Conservation (phyloP, 139 green algal species). For the Eudorina sp. region DNA sequence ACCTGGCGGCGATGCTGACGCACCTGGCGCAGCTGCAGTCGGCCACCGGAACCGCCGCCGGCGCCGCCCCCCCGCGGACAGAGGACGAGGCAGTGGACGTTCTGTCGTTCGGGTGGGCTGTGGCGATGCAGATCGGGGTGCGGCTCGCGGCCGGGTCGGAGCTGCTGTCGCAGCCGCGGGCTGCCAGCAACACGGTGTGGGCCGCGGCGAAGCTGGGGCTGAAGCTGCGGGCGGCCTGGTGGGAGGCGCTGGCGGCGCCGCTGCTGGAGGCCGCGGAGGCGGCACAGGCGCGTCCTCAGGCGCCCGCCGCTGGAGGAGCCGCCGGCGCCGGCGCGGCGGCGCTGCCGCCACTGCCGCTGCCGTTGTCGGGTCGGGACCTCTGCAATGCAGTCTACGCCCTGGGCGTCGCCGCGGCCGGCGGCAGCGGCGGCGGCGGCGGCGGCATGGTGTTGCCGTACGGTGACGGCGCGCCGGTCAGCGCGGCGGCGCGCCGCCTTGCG, state of each 20-base stretch:
- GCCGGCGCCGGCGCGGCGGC: neutral
- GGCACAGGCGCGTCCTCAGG: neutral
- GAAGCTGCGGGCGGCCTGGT: constrained; percentile 29
- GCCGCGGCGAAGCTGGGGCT: constrained; percentile 26
- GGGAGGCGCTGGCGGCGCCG: constrained; percentile 29
- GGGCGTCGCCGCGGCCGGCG: neutral
- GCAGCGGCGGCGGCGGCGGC: neutral
- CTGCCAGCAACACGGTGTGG: constrained; percentile 30
- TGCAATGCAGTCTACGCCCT: constrained; percentile 25
- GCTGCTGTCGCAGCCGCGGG: constrained; percentile 9
- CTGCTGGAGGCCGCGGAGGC: neutral
- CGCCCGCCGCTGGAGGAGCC: neutral
- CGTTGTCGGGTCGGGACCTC: constrained; percentile 14
- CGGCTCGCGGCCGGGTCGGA: neutral
- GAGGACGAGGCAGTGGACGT: constrained; percentile 10
- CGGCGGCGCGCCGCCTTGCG: neutral
- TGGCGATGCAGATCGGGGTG: neutral
- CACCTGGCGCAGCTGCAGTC: constrained; percentile 30
- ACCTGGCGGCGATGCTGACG: constrained; percentile 20
- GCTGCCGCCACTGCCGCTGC: neutral
- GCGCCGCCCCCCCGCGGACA: neutral
- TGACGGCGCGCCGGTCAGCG: neutral
- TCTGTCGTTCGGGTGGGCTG: neutral
- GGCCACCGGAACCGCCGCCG: neutral
- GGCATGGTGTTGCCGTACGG: neutral